phyloP scores from a whole-genome alignment of 2,329 filamentous ascomycete genomes.

The Diaporthe amygdali region DNA sequence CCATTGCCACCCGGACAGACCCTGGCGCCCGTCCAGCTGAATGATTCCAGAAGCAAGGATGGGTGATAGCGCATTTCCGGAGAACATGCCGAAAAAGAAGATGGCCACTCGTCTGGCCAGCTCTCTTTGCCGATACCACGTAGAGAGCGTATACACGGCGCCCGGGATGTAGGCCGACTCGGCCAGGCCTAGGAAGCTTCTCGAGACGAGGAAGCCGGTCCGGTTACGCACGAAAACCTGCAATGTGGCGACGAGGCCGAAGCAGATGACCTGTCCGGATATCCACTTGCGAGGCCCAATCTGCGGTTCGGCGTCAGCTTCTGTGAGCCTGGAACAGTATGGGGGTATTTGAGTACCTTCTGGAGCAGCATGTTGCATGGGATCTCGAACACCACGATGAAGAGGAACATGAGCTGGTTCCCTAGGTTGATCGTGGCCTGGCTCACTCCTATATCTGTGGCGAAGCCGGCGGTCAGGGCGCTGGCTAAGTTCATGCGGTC shows the following conservation, averaged over 20 bases:
- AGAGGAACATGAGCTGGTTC: conserved; percentile 58
- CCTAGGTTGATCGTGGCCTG: conserved; percentile 57
- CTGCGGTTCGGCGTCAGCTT: conserved; percentile 29
- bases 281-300: conserved; percentile 55
- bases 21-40: conserved; percentile 45
- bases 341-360: conserved; percentile 26
- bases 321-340: neutral
- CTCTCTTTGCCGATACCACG: conserved; percentile 54
- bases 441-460: conserved; percentile 44
- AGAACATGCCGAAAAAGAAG: conserved; percentile 60
- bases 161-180: conserved; percentile 60
- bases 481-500: conserved; percentile 59
- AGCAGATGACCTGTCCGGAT: conserved; percentile 51
- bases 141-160: conserved; percentile 55
- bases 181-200: conserved; percentile 50
- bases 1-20: conserved; percentile 55
- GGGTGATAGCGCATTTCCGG: conserved; percentile 53
- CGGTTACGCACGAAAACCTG: conserved; percentile 48
- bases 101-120: conserved; percentile 52
- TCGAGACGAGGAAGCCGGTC: conserved; percentile 48
- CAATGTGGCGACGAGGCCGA: conserved; percentile 50
- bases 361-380: conserved; percentile 54
- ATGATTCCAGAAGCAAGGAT: conserved; percentile 54
- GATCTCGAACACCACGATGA: conserved; percentile 55
- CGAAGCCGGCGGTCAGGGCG: conserved; percentile 54